A percentile compares a stretch with the other conserved stretches of the same genome.
Conservation (phyloP, 257 asterid species). For the Euphrasia confusa region DNA sequence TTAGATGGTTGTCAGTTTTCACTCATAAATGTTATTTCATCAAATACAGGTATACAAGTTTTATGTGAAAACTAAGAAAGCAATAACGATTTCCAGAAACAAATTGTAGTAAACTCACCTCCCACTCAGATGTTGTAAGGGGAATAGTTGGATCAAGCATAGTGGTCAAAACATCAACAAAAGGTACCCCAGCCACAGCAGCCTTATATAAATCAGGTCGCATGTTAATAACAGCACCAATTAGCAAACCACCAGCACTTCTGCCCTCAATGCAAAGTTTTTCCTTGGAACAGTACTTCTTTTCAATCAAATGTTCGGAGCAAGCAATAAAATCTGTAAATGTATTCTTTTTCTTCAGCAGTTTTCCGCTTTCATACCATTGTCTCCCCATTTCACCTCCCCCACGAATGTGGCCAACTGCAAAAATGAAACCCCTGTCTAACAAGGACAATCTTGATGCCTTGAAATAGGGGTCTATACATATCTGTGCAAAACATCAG, state of each 20-base stretch:
- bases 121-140: slow-evolving; percentile 98
- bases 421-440: slow-evolving; percentile 78
- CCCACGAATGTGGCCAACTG: slow-evolving; percentile 87
- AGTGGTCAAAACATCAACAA: slow-evolving; percentile 87
- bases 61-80: slow-evolving; percentile 5
- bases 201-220: slow-evolving; percentile 87
- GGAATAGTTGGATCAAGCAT: slow-evolving; percentile 99
- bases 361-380: slow-evolving; percentile 94
- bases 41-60: neutral
- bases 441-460: slow-evolving; percentile 75
- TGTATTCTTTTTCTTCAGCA: slow-evolving; percentile 81
- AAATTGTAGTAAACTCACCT: slow-evolving; percentile 45
- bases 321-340: slow-evolving; percentile 86
- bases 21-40: neutral
- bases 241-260: slow-evolving; percentile 96
- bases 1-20: neutral
- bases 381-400: slow-evolving; percentile 99
- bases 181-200: slow-evolving; percentile 95
- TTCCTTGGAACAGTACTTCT: slow-evolving; percentile 77
- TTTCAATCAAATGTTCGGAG: slow-evolving; percentile 76
- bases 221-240: slow-evolving; percentile 91
- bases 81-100: slow-evolving; percentile 1
- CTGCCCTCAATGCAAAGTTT: slow-evolving; percentile 85
- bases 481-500: slow-evolving; percentile 49
- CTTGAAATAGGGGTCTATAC: slow-evolving; percentile 78